Percentiles rank a stretch among this genome's conserved stretches.
Evolutionary conservation across 257 asterid species (phyloP).

Genomic region (Solanum peruvianum): DNA sequence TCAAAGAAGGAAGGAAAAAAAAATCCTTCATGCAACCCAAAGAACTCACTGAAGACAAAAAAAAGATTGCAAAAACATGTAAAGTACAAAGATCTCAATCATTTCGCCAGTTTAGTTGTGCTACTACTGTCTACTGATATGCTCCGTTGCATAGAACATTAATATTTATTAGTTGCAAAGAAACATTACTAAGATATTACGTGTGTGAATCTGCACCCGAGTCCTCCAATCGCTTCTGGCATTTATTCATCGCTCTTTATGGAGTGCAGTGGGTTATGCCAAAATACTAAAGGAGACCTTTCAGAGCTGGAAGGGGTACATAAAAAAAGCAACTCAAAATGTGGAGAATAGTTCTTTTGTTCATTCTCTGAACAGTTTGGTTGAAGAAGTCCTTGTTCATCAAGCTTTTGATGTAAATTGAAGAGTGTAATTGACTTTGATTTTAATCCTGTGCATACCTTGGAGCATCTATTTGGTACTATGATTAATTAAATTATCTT

Average conservation of each 20-base stretch:
- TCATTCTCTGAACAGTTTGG: background rate
- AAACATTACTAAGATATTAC: background rate
- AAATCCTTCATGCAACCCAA: background rate
- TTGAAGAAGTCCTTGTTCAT: background rate
- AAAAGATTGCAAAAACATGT: background rate
- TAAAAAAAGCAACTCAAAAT: background rate
- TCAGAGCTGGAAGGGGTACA: background rate
- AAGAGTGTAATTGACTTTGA: background rate
- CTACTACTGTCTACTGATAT: background rate
- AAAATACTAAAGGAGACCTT: background rate
- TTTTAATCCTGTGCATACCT: background rate
- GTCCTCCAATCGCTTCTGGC: background rate
- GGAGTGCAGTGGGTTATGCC: background rate
- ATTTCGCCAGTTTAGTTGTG: background rate
- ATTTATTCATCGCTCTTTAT: background rate
- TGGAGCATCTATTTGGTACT: background rate
- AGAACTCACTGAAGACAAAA: background rate
- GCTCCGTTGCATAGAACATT: background rate
- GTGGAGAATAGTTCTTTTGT: background rate
- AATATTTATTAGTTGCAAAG: background rate
- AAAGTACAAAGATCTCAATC: background rate
- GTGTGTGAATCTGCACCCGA: background rate
- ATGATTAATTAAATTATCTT: background rate
- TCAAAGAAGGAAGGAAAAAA: background rate
- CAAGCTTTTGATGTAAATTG: background rate